Evolutionary conservation across 164 flowering plant genomes (phyloP).

Genomic region (Berberis vulgaris): DNA sequence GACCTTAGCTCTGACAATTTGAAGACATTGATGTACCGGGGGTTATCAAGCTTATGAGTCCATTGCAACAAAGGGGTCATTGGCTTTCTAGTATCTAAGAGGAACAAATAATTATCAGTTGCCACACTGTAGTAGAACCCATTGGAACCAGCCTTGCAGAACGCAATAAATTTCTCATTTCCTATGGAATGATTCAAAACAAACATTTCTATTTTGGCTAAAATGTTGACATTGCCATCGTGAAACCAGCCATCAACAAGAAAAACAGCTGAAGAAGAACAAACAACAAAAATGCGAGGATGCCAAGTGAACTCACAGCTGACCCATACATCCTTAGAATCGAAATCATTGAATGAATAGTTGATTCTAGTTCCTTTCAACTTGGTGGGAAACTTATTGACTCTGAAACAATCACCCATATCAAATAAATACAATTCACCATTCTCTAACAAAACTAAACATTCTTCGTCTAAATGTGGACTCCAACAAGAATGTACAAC

Average conservation of each 20-base stretch:
- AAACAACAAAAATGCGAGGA: conserved; percentile 52
- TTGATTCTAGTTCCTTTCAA: conserved; percentile 29
- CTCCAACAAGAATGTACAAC: conserved; percentile 41
- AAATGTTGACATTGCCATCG: conserved; percentile 21
- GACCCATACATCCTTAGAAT: conserved; percentile 33
- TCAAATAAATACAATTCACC: conserved; percentile 69
- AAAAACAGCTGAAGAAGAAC: conserved; percentile 38
- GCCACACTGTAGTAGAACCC: conserved; percentile 46
- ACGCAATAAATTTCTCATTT: conserved; percentile 42
- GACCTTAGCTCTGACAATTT: conserved; percentile 53
- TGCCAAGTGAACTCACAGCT: conserved; percentile 74
- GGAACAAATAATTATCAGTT: conserved; percentile 35
- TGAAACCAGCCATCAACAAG: conserved; percentile 48
- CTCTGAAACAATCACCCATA: conserved; percentile 18
- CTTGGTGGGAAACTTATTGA: conserved; percentile 2
- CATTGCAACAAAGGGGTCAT: conserved; percentile 60
- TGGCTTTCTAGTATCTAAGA: conserved; percentile 66
- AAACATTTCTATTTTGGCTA: conserved; percentile 38
- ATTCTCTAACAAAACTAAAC: conserved; percentile 52
- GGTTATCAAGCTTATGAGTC: conserved; percentile 52
- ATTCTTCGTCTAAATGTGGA: conserved; percentile 52
- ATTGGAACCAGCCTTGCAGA: conserved; percentile 42
- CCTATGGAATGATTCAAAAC: conserved; percentile 8
- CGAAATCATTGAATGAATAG: conserved; percentile 25
- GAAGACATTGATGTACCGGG: conserved; percentile 33